Conservation (phyloP, 2,329 filamentous ascomycete genomes). For the Ceratocystis cubensis region DNA sequence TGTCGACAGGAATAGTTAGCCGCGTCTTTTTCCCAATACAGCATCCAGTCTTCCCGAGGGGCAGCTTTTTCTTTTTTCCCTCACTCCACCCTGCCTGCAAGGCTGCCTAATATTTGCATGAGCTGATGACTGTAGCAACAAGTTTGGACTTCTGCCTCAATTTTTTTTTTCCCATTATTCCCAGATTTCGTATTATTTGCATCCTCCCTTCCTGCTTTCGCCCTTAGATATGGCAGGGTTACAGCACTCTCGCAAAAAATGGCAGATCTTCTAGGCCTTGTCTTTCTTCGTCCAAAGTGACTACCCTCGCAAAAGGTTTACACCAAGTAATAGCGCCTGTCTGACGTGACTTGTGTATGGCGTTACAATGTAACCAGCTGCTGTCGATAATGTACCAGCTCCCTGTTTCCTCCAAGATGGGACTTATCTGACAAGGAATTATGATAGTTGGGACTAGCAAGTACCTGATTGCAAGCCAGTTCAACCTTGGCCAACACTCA, state of each 20-base stretch:
- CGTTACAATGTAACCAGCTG: not conserved
- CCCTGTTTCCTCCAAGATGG: not conserved
- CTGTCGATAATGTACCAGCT: not conserved
- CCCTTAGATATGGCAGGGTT: not conserved
- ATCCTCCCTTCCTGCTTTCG: not conserved
- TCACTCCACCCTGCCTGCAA: not conserved
- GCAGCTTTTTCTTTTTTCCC: not conserved
- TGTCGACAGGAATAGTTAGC: not conserved
- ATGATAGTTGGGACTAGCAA: no score
- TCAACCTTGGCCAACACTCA: no score
- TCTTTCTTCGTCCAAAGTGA: not conserved
- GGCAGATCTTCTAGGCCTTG: not conserved
- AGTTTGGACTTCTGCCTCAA: not conserved
- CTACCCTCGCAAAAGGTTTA: not conserved
- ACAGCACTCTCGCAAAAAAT: not conserved
- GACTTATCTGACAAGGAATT: no score
- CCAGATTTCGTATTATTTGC: no score
- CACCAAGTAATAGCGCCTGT: not conserved
- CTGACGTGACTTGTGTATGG: not conserved
- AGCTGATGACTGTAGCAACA: not conserved
- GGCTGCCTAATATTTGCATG: constrained; percentile 1
- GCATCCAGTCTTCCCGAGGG: not conserved
- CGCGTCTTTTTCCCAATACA: not conserved
- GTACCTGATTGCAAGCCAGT: no score
- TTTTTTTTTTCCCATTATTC: not conserved